Percentiles rank a stretch among this genome's conserved stretches.
Conservation (phyloP, 805 yeast species). For the Candida tallmaniae region DNA sequence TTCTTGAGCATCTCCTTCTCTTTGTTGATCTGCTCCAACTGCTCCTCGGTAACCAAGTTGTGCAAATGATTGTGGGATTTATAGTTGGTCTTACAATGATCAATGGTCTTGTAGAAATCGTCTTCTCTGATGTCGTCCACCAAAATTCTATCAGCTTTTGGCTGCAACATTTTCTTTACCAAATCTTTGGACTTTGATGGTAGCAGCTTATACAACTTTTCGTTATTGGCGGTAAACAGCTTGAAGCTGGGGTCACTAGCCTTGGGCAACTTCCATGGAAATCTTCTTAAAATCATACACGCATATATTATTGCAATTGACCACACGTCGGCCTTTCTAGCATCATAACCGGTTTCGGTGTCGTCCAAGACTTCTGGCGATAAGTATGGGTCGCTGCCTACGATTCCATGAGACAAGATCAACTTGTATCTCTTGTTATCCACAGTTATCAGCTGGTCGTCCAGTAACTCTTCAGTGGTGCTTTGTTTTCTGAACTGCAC, state of each 20-base stretch:
- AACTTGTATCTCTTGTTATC: slow-evolving; percentile 49
- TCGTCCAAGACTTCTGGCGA: slow-evolving; percentile 81
- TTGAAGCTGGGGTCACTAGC: slow-evolving; percentile 68
- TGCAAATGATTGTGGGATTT: slow-evolving; percentile 49
- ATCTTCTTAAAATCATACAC: slow-evolving; percentile 80
- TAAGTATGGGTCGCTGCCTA: slow-evolving; percentile 93
- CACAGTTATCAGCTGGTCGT: slow-evolving; percentile 8
- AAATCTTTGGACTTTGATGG: slow-evolving; percentile 64
- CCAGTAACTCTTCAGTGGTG: neutral
- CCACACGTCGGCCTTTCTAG: slow-evolving; percentile 89
- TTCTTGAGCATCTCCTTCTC: slow-evolving; percentile 26
- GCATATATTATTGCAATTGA: slow-evolving; percentile 88
- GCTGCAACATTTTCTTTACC: slow-evolving; percentile 59
- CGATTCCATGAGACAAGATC: slow-evolving; percentile 69
- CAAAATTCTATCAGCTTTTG: slow-evolving; percentile 54
- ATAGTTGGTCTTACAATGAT: slow-evolving; percentile 43
- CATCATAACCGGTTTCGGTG: slow-evolving; percentile 56
- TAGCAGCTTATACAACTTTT: slow-evolving; percentile 62
- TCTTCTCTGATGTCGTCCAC: slow-evolving; percentile 54
- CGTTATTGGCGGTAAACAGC: slow-evolving; percentile 44
- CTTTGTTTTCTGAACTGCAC: slow-evolving; percentile 67
- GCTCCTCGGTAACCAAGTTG: slow-evolving; percentile 66
- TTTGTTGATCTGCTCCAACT: slow-evolving; percentile 35
- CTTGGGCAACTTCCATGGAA: slow-evolving; percentile 96
- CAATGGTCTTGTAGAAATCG: slow-evolving; percentile 55